Evolutionary conservation across 805 yeast genomes (phyloP), one percentile per base, ranked within the genome.

Genomic region (Vanderwaltozyma polyspora): DNA sequence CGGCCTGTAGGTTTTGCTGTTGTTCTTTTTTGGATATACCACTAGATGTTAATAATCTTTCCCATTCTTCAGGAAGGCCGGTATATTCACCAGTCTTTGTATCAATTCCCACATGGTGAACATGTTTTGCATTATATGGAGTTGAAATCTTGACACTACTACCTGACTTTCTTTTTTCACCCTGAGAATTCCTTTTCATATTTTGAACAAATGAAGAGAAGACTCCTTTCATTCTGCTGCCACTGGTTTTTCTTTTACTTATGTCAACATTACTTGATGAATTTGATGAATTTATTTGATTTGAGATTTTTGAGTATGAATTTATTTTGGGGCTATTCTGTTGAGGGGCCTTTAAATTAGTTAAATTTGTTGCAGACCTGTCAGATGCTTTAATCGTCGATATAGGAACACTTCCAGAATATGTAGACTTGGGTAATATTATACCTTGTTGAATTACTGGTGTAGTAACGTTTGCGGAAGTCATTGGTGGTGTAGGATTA

Each of bases 51-150:
- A 91, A 66, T 24, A 87, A 65, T 41, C 74, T 71, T 42, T 85
- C 85, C 98, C 98, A 91, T 49, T 85, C 94, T 19, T 74, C 78
- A 0, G 98, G 98, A 28, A 91, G 64, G 3, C 96, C 97, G 1
- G 91, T 84, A 55, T 80, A 89, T 29, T 82, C 80, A 10, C 95
- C 95, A 15, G 85, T 72, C 42, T 71, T 73, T 4, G 76, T 68
- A 56, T 89, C 95, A 32, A 83, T 78, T 17, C 94, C 95, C 8
- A 91, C 97, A 51, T 91, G 97, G 13, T 91, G 85, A 24, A 85
- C 79, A 51, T 87, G 95, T 51, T 83, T 78, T 13, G 91, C 80
- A 49, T 84, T 85, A 56, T 79, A 85, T 0, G 98, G 98, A 0
- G 85, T 78, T n/a, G 94, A 82, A 33, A 89, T 91, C 44, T 75